These are phyloP conservation scores for Cladosporium sp. DNA, from an alignment of 2,329 filamentous ascomycete species.

Conservation along the genomic window DNA sequence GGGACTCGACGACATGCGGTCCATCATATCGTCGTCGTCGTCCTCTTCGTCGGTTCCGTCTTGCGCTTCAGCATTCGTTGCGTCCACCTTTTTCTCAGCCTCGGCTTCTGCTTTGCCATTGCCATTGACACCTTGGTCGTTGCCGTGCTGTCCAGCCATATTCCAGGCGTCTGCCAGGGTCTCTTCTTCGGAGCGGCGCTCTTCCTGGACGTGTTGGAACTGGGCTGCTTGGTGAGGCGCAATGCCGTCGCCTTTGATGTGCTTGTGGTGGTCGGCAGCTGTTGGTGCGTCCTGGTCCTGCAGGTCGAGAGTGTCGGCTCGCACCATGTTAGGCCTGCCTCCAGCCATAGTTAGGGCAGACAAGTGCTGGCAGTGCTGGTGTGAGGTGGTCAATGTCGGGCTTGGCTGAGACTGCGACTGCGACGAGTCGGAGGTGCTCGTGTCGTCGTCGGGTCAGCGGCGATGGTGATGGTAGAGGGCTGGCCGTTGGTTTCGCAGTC, in stretches of 20 bases:
- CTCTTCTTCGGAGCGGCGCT: constrained; percentile 70
- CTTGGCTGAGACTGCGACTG: not conserved
- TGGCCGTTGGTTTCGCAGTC: not conserved
- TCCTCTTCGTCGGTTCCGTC: constrained; percentile 56
- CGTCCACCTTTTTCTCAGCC: constrained; percentile 29
- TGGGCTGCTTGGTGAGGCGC: constrained; percentile 85
- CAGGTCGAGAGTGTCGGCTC: constrained; percentile 86
- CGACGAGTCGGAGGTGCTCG: not conserved
- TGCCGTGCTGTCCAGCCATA: constrained; percentile 38
- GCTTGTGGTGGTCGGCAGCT: constrained; percentile 74
- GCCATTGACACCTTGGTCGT: constrained; percentile 43
- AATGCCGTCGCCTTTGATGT: constrained; percentile 57
- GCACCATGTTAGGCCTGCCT: constrained; percentile 17
- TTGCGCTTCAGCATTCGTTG: constrained; percentile 38
- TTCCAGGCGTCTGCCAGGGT: constrained; percentile 59
- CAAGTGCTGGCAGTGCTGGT: not conserved
- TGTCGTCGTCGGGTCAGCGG: not conserved
- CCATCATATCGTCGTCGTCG: constrained; percentile 91
- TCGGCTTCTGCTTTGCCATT: constrained; percentile 53
- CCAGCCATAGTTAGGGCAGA: constrained; percentile 11
- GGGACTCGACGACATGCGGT: constrained; percentile 97
- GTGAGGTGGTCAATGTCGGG: not conserved
- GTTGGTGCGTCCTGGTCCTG: constrained; percentile 82
- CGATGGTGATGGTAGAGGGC: not conserved
- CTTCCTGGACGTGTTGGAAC: constrained; percentile 75